These are phyloP conservation scores for Neurospora hispaniola DNA, from an alignment of 495 filamentous ascomycete species.

Conservation along the genomic window DNA sequence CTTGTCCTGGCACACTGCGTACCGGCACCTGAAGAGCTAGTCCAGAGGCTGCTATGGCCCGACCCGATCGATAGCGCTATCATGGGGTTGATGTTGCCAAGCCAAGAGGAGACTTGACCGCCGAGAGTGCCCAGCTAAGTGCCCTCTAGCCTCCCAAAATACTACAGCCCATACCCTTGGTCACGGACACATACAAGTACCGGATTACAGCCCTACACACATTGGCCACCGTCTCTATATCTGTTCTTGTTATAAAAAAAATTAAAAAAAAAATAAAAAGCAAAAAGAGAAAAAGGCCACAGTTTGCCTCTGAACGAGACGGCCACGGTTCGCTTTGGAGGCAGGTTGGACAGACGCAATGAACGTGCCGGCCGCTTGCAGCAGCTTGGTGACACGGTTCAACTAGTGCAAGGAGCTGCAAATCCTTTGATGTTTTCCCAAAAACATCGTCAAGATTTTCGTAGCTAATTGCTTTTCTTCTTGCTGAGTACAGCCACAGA, in stretches of 20 bases:
- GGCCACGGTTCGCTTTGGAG: neutral
- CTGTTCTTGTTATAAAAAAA: neutral
- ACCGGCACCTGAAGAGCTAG: neutral
- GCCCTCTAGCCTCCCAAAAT: neutral
- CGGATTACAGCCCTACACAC: neutral
- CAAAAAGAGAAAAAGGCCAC: neutral
- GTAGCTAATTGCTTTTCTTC: neutral
- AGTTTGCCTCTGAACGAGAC: neutral
- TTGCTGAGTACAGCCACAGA: slow-evolving; percentile 3
- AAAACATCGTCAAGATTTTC: neutral
- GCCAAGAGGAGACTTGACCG: neutral
- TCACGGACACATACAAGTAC: neutral
- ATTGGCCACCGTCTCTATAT: neutral
- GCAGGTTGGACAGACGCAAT: neutral
- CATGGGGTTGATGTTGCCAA: neutral
- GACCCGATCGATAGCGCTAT: neutral
- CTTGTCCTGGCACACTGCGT: neutral
- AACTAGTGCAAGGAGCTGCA: neutral
- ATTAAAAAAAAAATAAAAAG: no score
- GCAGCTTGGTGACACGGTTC: neutral
- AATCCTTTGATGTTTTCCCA: neutral
- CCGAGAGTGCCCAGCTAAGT: neutral
- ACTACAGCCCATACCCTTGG: neutral
- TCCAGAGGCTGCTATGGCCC: neutral
- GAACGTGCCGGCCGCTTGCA: neutral